These are phyloP conservation scores for Populus nigra DNA, from an alignment of 345 rosid species.

Conservation along the genomic window DNA sequence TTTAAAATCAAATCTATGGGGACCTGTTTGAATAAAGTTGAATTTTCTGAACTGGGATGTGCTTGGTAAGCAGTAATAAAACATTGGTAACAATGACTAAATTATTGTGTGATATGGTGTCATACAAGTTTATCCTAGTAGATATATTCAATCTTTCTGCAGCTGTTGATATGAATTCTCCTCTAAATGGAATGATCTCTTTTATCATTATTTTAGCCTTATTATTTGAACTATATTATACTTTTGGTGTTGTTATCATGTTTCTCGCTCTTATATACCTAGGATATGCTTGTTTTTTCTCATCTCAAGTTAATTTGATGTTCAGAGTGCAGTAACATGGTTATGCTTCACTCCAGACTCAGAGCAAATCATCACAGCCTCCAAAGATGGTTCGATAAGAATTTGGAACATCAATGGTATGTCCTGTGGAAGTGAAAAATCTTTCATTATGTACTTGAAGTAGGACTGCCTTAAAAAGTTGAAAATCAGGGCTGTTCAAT, in stretches of 20 bases:
- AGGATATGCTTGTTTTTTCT: slow-evolving; percentile 13
- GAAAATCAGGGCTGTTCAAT: neutral
- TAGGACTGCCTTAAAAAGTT: neutral
- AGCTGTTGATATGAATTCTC: neutral
- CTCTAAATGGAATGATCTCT: neutral
- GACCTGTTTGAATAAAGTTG: neutral
- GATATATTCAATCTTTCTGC: neutral
- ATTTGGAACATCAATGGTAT: slow-evolving; percentile 95
- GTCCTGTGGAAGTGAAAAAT: neutral
- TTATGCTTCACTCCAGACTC: slow-evolving; percentile 85
- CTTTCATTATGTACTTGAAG: neutral
- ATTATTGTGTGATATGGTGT: slow-evolving; percentile 9
- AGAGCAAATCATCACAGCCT: slow-evolving; percentile 83
- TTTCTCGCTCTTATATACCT: neutral
- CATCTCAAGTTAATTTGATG: slow-evolving; percentile 15
- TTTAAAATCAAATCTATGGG: neutral
- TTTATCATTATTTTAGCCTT: neutral
- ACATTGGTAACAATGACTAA: neutral
- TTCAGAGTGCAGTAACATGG: slow-evolving; percentile 97
- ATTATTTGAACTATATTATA: neutral
- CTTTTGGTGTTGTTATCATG: neutral
- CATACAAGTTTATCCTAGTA: neutral
- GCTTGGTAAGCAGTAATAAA: neutral
- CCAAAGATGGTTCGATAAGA: slow-evolving; percentile 87
- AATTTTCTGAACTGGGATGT: neutral